phyloP scores from a whole-genome alignment of 108 stramenopile genomes.

The Licmophora abbreviata region DNA sequence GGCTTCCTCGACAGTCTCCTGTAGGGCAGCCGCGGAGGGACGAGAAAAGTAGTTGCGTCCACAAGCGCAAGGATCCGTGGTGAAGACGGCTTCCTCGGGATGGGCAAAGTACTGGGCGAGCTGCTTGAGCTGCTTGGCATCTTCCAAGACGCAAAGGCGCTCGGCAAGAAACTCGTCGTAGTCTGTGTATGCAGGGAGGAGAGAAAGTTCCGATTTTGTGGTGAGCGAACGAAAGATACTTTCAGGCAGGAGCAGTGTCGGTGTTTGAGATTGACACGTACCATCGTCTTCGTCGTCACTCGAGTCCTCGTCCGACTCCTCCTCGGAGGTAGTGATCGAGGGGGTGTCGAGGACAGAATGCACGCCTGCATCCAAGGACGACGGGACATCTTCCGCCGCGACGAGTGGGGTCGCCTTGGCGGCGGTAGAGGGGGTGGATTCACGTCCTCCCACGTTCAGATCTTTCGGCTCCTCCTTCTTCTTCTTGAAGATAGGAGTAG shows the following conservation, averaged over 20 bases:
- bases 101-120: constrained; percentile 53
- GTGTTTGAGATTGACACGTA: not conserved
- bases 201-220: constrained; percentile 7
- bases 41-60: constrained; percentile 61
- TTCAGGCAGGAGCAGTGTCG: not conserved
- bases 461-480: constrained; percentile 11
- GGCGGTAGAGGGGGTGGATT: constrained; percentile 14
- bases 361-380: not conserved
- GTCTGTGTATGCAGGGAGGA: not conserved
- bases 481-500: too few relatives aligned
- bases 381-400: too few relatives aligned
- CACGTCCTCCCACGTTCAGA: constrained; percentile 40
- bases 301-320: constrained; percentile 9
- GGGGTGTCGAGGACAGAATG: constrained; percentile 7
- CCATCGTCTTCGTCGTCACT: constrained; percentile 9
- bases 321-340: constrained; percentile 16
- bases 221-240: constrained; percentile 1
- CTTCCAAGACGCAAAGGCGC: constrained; percentile 57
- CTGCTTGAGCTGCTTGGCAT: constrained; percentile 43
- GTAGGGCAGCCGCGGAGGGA: constrained; percentile 32
- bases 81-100: constrained; percentile 49
- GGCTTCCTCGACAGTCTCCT: constrained; percentile 10
- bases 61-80: constrained; percentile 22
- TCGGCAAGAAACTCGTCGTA: constrained; percentile 21
- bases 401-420: constrained; percentile 6